Percentiles rank a stretch among this genome's conserved stretches.
These are phyloP conservation scores for Aureoboletus auriporus DNA, from an alignment of 768 basidiomycete species.

Conservation along the genomic window DNA sequence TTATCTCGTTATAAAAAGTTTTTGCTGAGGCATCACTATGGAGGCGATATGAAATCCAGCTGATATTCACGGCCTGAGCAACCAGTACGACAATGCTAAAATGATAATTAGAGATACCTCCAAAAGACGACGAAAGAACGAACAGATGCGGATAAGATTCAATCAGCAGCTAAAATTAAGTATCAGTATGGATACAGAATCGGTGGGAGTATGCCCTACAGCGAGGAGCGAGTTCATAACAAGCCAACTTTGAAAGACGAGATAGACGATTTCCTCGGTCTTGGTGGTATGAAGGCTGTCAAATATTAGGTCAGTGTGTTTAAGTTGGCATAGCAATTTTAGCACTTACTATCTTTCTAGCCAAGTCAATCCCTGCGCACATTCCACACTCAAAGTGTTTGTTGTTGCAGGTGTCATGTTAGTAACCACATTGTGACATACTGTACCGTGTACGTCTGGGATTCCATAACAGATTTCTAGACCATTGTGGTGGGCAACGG, in stretches of 20 bases:
- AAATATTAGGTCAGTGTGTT: not conserved
- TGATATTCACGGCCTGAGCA: conserved; percentile 44
- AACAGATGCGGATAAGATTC: conserved; percentile 52
- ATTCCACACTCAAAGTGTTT: conserved; percentile 20
- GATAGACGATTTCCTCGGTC: conserved; percentile 46
- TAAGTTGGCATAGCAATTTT: not conserved
- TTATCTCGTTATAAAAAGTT: conserved; percentile 29
- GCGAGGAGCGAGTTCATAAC: conserved; percentile 43
- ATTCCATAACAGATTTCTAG: conserved; percentile 38
- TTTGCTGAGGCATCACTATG: conserved; percentile 29
- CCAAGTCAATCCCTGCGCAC: conserved; percentile 44
- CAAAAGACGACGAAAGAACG: conserved; percentile 3
- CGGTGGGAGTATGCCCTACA: conserved; percentile 27
- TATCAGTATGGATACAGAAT: not conserved
- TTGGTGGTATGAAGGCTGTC: conserved; percentile 26
- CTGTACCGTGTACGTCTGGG: conserved; percentile 28
- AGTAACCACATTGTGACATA: conserved; percentile 12
- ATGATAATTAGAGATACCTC: not conserved
- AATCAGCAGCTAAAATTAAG: conserved; percentile 37
- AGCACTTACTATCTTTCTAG: conserved; percentile 40
- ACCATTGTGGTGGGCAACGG: conserved; percentile 13
- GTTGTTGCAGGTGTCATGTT: not conserved
- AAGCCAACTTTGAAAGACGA: conserved; percentile 47
- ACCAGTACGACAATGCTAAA: conserved; percentile 34
- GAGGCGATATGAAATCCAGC: conserved; percentile 46